Base-by-base conservation (phyloP, 805 yeast species). In the Lipomyces yamanashiensis region DNA sequence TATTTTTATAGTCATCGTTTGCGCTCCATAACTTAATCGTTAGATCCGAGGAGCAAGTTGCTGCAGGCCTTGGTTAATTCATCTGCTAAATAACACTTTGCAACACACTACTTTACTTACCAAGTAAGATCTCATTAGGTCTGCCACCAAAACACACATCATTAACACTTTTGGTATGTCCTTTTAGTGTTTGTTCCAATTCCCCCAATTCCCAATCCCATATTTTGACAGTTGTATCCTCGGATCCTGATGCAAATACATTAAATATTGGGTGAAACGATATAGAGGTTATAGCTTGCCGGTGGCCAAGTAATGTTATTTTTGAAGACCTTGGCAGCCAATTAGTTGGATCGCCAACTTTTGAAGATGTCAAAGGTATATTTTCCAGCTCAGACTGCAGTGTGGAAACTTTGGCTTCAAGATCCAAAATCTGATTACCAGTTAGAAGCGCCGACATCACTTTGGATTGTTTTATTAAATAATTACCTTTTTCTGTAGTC, bases 231-330 rank as follows among this genome's bases (percentile, higher is more conserved):
- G 84, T 76, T 0, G 97, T 96, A 73, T 90, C 91, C 21, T 85
- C 85, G 36, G 88, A 83, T 0, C 89, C 92, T 2, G 86, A 82
- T 1, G 84, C 85, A 5, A 90, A 71, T 8, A 84, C 75, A 0
- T 95, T 89, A 58, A 88, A 80, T n/a, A 74, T 74, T 0, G 96
- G 96, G 74, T 93, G 98, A 21, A 92, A 81, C 7, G 86, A 82
- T 0, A 87, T 77, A 0, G 89, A 74, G 0, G 87, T 85, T 8
- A 91, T 81, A 10, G 88, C 80, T 40, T 86, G 81, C 21, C 84
- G 77, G 64, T 86, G 87, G n/a, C 86, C 84, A n/a, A 78, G 74
- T 54, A 85, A 76, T 4, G 71, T 67, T n/a, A 74, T 71, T 58
- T 76, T 79, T 10, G 82, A 76, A 12, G 76, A 71, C 7, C 78